Conservation (phyloP, 2,329 filamentous ascomycete species). For the Venturia carpophila region DNA sequence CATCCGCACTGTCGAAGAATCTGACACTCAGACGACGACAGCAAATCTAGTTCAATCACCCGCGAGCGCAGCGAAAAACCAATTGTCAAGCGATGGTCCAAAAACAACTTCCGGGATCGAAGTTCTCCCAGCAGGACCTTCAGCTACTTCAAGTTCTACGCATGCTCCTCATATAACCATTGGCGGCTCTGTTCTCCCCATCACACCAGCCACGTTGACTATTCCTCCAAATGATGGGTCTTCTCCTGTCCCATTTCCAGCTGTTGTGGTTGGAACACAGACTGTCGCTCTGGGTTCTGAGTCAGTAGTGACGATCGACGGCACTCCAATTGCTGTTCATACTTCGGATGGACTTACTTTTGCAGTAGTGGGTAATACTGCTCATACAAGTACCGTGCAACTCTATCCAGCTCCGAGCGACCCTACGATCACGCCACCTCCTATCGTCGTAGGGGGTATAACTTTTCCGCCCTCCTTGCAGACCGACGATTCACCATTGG, state of each 20-base stretch:
- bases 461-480: not conserved
- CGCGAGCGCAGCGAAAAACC: not conserved
- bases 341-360: slow-evolving; percentile 9
- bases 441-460: not conserved
- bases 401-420: not conserved
- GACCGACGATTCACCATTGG: not conserved
- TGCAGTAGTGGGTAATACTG: not conserved
- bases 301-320: not conserved
- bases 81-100: not conserved
- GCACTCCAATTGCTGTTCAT: slow-evolving; percentile 6
- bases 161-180: not conserved
- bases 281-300: not conserved
- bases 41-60: not conserved
- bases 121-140: not conserved
- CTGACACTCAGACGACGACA: not conserved
- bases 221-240: not conserved
- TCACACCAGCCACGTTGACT: not conserved
- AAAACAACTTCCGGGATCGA: too few relatives aligned
- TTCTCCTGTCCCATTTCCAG: not conserved
- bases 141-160: not conserved
- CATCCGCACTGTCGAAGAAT: not conserved
- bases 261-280: slow-evolving; percentile 1
- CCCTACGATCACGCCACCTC: slow-evolving; percentile 13
- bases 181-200: not conserved
- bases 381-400: not conserved